These are phyloP conservation scores for Tulasnella sp. DNA, from an alignment of 768 basidiomycete genomes.

Conservation along the genomic window DNA sequence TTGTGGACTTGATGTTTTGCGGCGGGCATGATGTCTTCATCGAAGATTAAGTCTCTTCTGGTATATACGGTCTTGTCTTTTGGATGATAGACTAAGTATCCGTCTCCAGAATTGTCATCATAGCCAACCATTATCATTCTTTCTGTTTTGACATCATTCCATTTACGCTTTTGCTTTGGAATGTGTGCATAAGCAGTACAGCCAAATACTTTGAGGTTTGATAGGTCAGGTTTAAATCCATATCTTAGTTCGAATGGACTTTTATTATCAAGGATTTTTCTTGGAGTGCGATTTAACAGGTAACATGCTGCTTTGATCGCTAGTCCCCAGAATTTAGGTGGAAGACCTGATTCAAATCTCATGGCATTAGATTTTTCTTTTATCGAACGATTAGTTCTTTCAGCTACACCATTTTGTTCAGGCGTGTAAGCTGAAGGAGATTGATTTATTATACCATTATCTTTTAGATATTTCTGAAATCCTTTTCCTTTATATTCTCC, in stretches of 20 bases:
- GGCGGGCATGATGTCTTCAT: too few relatives aligned
- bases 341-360: conserved; percentile 10
- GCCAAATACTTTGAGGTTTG: conserved; percentile 2
- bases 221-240: conserved; percentile 5
- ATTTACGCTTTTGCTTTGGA: conserved; percentile 15
- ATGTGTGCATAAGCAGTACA: conserved; percentile 7
- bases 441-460: conserved; percentile 14
- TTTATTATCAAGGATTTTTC: not conserved
- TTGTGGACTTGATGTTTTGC: too few relatives aligned
- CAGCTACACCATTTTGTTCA: conserved; percentile 16
- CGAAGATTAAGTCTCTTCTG: too few relatives aligned
- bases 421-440: conserved; percentile 11
- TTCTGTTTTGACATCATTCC: too few relatives aligned
- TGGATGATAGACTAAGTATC: too few relatives aligned
- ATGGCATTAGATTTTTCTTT: conserved; percentile 1
- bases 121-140: too few relatives aligned
- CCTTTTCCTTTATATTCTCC: conserved; percentile 16
- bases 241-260: conserved; percentile 1
- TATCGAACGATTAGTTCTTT: conserved; percentile 12
- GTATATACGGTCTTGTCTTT: too few relatives aligned
- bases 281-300: conserved; percentile 3
- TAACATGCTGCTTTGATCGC: conserved; percentile 2
- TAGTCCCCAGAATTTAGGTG: conserved; percentile 6
- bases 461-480: not conserved
- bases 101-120: too few relatives aligned